Base-by-base conservation (phyloP, 805 yeast species). In the Metschnikowia continentalis region DNA sequence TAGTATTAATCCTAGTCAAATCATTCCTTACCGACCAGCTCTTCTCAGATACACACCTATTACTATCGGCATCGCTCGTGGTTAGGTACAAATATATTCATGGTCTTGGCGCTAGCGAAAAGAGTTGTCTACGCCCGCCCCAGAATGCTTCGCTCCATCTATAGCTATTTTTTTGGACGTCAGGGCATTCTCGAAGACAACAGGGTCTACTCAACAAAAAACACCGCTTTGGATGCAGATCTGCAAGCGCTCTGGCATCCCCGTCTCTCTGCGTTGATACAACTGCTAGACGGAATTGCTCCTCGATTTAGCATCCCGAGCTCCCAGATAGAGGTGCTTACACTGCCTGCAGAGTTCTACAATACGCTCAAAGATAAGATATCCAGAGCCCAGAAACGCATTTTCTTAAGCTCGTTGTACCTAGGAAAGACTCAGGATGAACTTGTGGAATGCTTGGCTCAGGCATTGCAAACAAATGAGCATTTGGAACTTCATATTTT, bases 401-500 rank as follows among this genome's bases (percentile, higher is more conserved):
- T 94, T 8, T 94, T 90, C 61, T 75, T 94, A 35, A 86, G 96
- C 4, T 85, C 96, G 1, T 72, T 94, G 38, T 94, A 94, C 64
- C 75, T 94, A 43, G 99, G 99, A 2, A 87, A 84, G 58, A 66
- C 82, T 1, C 96, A 94, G 65, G 70, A 78, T 45, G 98, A 92
- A 53, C 76, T 94, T 23, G 74, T 91, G 13, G 74, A 77, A 6
- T 79, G 85, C 54, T 56, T 94, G 3, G 77, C 78, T 13, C 65
- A 70, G 6, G 91, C 96, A 0, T 66, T 94, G 57, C 59, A 62
- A 1, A 60, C 63, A 2, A 89, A 88, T 53, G 79, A 83, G 2
- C 69, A 81, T 22, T 74, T 94, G 53, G 77, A 80, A 57, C 87
- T 94, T 1, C 80, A 79, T 52, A 82, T 94, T 23, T 72, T 94